Percentiles rank a stretch among this genome's conserved stretches.
Conservation (phyloP, 345 rosid species). For the Lepidium aucheri region DNA sequence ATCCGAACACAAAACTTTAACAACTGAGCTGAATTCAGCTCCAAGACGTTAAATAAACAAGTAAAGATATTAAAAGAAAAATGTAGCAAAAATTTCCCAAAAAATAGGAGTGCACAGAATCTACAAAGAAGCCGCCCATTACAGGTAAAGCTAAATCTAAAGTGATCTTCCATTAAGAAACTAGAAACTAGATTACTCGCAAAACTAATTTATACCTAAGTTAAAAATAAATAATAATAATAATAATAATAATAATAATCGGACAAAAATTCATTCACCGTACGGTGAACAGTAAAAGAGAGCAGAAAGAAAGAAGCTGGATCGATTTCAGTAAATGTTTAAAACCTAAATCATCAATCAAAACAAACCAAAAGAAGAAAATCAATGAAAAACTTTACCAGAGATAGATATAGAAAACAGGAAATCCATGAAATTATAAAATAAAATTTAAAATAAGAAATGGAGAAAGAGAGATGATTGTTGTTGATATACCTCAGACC, state of each 20-base stretch:
- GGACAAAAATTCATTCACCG: conserved; percentile 7
- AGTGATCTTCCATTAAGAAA: background rate
- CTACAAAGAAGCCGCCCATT: background rate
- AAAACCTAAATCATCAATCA: background rate
- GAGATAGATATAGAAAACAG: background rate
- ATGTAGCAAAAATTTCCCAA: background rate
- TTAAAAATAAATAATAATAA: background rate
- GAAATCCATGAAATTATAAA: background rate
- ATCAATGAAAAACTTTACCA: background rate
- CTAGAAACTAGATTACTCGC: background rate
- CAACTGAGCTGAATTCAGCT: background rate
- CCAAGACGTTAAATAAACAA: background rate
- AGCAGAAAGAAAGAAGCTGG: conserved; percentile 2
- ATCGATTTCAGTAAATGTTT: conserved; percentile 20
- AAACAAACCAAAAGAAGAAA: background rate
- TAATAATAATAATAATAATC: background rate
- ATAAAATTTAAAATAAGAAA: background rate
- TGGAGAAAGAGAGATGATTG: background rate
- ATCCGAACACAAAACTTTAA: background rate
- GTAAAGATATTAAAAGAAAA: background rate
- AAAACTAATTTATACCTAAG: background rate
- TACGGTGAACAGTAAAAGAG: conserved; percentile 19
- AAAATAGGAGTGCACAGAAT: conserved; percentile 2
- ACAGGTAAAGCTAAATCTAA: background rate
- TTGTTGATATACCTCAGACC: conserved; percentile 55